Evolutionary conservation across 2,329 filamentous ascomycete genomes (phyloP).

Genomic region (Ilyonectria robusta): DNA sequence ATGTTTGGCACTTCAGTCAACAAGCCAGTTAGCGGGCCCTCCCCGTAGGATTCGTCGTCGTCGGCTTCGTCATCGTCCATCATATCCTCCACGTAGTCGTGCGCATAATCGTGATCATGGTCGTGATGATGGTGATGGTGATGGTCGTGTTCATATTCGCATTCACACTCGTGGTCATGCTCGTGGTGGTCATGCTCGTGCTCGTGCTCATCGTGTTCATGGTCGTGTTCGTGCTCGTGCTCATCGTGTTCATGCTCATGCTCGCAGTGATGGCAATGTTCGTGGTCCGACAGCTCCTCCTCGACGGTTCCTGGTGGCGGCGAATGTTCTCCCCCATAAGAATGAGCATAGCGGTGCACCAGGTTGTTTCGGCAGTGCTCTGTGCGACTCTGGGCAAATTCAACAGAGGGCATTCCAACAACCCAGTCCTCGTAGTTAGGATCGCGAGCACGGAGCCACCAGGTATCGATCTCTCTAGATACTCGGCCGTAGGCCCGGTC

Average conservation of each 20-base stretch:
- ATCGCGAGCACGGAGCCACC: constrained; percentile 74
- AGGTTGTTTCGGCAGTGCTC: constrained; percentile 73
- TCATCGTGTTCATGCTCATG: constrained; percentile 29
- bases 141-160: constrained; percentile 45
- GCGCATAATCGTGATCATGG: constrained; percentile 55
- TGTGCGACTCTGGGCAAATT: constrained; percentile 70
- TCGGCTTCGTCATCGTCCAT: constrained; percentile 78
- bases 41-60: constrained; percentile 84
- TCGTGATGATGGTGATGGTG: constrained; percentile 53
- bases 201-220: constrained; percentile 57
- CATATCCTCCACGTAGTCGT: constrained; percentile 67
- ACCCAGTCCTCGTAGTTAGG: constrained; percentile 73
- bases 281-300: constrained; percentile 56
- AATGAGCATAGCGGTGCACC: constrained; percentile 67
- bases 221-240: constrained; percentile 31
- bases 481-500: constrained; percentile 72
- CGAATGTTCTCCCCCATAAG: constrained; percentile 60
- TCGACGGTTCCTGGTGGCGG: constrained; percentile 54
- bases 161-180: constrained; percentile 46
- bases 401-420: constrained; percentile 71
- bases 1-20: constrained; percentile 96
- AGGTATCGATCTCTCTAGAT: constrained; percentile 75
- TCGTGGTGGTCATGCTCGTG: constrained; percentile 48
- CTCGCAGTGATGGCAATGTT: constrained; percentile 54
- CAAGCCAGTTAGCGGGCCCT: constrained; percentile 85